Base-by-base conservation (phyloP, 139 green algal species). In the Bryopsis sp. region DNA sequence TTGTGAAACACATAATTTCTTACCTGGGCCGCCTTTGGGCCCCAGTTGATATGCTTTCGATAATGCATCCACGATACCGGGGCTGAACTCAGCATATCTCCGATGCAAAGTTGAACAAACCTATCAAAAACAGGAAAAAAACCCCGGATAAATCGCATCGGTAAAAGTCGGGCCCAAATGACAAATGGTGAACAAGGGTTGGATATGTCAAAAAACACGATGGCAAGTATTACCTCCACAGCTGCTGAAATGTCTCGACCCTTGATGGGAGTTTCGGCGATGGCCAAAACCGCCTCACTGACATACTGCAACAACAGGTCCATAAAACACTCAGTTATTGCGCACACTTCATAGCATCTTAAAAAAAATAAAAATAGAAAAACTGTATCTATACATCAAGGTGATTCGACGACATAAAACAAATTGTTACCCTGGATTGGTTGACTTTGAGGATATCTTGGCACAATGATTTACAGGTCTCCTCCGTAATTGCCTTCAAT, bases 31-130 rank as follows among this genome's bases (percentile, higher is more conserved):
- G n/a, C n/a, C n/a, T n/a, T n/a, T n/a, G n/a, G n/a, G n/a, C n/a
- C n/a, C n/a, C n/a, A n/a, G n/a, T 22, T 47, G 31, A 22, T 46
- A 65, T 8, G 15, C 43, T 39, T 74, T 80, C 31, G 72, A 39
- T 37, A 93, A 72, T 24, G 74, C 58, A 15, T 69, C 29, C 43
- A 81, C 58, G 3, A 95, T 63, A 39, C 72, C 68, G 5, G 39
- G 11, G 0, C 60, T 39, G 67, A 95, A 93, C 26, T 95, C 88
- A 2, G 75, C 60, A 69, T 95, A 97, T 19, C 86, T 77, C 50
- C 89, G 81, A 73, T 98, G 92, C 48, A 98, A 78, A 29, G 77
- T 47, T 32, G 78, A 88, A 76, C 82, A 90, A n/a, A 94, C 74
- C 67, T 89, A 71, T 26, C n/a, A n/a, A n/a, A n/a, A n/a, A n/a